These are phyloP conservation scores for Fusarium sp. DNA, from an alignment of 2,329 filamentous ascomycete genomes.

Conservation along the genomic window DNA sequence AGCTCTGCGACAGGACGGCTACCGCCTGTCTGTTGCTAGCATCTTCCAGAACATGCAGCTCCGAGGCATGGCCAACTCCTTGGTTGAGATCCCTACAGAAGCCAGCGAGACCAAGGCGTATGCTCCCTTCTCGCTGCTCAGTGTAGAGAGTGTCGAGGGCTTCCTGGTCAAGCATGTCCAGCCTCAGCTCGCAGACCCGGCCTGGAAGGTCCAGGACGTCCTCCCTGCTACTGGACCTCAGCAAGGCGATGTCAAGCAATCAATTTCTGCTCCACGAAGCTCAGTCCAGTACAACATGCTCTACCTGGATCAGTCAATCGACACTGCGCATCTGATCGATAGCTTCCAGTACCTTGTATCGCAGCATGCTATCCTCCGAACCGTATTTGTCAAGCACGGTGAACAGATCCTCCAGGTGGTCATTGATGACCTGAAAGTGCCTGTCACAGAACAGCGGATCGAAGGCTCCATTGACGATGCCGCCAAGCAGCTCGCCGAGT, in stretches of 20 bases:
- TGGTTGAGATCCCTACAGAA: conserved; percentile 21
- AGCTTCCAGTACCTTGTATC: conserved; percentile 40
- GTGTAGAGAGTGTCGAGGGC: conserved; percentile 18
- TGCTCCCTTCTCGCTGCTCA: conserved; percentile 35
- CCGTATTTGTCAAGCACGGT: conserved; percentile 38
- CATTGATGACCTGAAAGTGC: conserved; percentile 27
- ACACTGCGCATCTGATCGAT: conserved; percentile 23
- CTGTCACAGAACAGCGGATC: conserved; percentile 18
- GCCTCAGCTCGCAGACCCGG: conserved; percentile 29
- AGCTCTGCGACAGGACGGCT: conserved; percentile 35
- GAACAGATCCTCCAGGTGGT: conserved; percentile 35
- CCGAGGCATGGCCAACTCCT: conserved; percentile 34
- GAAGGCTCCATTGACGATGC: conserved; percentile 24
- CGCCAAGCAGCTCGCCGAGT: conserved; percentile 32
- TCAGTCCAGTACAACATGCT: conserved; percentile 45
- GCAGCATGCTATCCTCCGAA: conserved; percentile 39
- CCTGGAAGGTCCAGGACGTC: conserved; percentile 39
- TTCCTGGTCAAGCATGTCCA: conserved; percentile 30
- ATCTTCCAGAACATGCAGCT: conserved; percentile 45
- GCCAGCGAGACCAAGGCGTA: conserved; percentile 25
- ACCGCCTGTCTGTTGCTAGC: conserved; percentile 40
- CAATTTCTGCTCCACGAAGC: conserved; percentile 36
- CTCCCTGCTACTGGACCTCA: conserved; percentile 39
- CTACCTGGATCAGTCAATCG: conserved; percentile 40
- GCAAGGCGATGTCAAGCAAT: conserved; percentile 35